phyloP scores from a whole-genome alignment of 202 grass and related monocot genomes.

The Panicum hallii region DNA sequence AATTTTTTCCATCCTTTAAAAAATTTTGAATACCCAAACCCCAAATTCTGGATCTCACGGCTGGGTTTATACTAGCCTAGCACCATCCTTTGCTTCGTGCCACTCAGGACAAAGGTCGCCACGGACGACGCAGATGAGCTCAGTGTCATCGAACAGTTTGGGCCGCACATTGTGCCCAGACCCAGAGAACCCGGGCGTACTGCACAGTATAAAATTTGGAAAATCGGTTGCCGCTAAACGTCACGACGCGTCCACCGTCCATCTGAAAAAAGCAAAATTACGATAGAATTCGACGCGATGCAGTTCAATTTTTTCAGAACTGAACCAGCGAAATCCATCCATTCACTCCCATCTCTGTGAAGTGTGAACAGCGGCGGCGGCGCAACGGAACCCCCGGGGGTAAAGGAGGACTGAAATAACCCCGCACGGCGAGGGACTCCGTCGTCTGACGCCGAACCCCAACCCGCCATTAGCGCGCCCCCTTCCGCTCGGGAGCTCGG shows the following conservation, averaged over 20 bases:
- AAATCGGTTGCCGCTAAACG: neutral
- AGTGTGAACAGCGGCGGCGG: neutral
- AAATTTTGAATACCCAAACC: no score
- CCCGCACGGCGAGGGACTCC: constrained; percentile 7
- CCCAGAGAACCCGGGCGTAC: neutral
- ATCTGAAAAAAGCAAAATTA: neutral
- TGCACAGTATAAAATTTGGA: neutral
- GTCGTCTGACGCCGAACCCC: constrained; percentile 37
- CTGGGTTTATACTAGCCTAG: no score
- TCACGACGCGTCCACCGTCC: no score
- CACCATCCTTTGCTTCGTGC: no score
- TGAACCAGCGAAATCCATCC: neutral
- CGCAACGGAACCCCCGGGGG: neutral
- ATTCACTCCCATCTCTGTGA: neutral
- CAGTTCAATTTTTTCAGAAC: no score
- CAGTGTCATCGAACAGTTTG: no score
- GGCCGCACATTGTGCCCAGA: no score
- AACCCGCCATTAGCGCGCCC: constrained; percentile 42
- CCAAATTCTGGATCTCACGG: no score
- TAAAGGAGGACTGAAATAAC: constrained; percentile 5
- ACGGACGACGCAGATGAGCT: no score
- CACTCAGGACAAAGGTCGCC: no score
- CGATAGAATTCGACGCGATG: no score
- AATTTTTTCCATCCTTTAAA: no score
- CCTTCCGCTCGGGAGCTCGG: constrained; percentile 15